These are phyloP conservation scores for Phytophthora fragariae DNA, from an alignment of 352 stramenopile species.

Conservation along the genomic window DNA sequence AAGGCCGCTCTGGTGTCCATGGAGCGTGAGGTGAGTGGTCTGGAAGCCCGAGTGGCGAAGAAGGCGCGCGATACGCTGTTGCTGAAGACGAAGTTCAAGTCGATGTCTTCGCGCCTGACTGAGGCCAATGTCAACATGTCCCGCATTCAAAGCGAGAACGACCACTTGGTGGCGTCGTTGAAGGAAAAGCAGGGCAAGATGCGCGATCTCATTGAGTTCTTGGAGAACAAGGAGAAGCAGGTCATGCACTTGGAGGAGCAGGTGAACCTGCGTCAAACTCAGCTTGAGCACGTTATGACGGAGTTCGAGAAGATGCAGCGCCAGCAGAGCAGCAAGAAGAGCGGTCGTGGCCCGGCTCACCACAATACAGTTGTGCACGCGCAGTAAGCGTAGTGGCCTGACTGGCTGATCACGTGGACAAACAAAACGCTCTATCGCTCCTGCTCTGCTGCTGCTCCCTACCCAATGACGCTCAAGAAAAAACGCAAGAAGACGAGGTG, in stretches of 20 bases:
- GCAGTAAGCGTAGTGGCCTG: constrained; percentile 20
- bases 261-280: constrained; percentile 55
- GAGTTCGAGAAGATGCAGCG: constrained; percentile 41
- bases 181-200: constrained; percentile 72
- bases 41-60: constrained; percentile 60
- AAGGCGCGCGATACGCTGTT: constrained; percentile 65
- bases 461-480: constrained; percentile 35
- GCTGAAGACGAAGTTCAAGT: constrained; percentile 68
- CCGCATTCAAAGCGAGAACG: constrained; percentile 67
- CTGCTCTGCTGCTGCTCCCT: constrained; percentile 19
- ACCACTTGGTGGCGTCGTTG: constrained; percentile 51
- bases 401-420: constrained; percentile 17
- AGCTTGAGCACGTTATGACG: constrained; percentile 59
- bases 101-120: constrained; percentile 58
- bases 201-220: constrained; percentile 56
- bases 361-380: constrained; percentile 21
- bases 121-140: constrained; percentile 53
- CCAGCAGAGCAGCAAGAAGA: constrained; percentile 29
- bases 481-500: constrained; percentile 45
- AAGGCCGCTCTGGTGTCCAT: constrained; percentile 67
- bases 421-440: constrained; percentile 1
- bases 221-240: constrained; percentile 76
- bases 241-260: constrained; percentile 72
- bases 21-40: constrained; percentile 70
- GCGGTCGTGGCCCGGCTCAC: constrained; percentile 7